Evolutionary conservation across 441 rosid genomes (phyloP).

Genomic region (Metrosideros polymorpha): DNA sequence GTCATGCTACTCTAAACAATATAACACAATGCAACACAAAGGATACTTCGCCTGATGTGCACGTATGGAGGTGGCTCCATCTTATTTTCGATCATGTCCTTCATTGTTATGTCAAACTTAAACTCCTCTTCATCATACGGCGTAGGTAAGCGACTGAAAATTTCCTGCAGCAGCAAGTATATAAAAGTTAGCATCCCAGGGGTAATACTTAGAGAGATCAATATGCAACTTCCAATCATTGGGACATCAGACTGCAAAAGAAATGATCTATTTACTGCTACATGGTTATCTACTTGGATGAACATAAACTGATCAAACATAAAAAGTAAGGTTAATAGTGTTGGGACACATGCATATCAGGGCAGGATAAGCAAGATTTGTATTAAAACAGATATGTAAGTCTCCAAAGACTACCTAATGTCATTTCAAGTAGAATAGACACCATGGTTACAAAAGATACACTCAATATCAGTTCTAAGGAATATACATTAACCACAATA

Average conservation of each 20-base stretch:
- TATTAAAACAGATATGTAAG: background rate
- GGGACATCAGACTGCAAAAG: background rate
- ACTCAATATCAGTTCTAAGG: background rate
- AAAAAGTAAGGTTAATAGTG: background rate
- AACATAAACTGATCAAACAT: background rate
- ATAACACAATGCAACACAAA: slow-evolving; percentile 1
- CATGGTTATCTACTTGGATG: background rate
- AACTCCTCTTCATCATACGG: slow-evolving; percentile 87
- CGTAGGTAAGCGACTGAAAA: slow-evolving; percentile 70
- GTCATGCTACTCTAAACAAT: background rate
- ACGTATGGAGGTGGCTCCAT: slow-evolving; percentile 75
- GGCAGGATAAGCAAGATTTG: background rate
- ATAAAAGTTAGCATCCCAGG: background rate
- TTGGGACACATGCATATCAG: background rate
- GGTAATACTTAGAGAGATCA: background rate
- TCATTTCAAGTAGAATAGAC: background rate
- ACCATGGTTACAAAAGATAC: background rate
- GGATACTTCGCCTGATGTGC: slow-evolving; percentile 98
- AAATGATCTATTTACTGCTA: background rate
- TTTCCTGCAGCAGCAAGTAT: slow-evolving; percentile 34
- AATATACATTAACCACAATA: background rate
- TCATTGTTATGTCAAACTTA: slow-evolving; percentile 65
- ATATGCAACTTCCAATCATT: background rate
- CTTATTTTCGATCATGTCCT: slow-evolving; percentile 41
- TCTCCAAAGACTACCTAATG: background rate